Base-by-base conservation (phyloP, 768 basidiomycete species). In the Amyloporia xantha region DNA sequence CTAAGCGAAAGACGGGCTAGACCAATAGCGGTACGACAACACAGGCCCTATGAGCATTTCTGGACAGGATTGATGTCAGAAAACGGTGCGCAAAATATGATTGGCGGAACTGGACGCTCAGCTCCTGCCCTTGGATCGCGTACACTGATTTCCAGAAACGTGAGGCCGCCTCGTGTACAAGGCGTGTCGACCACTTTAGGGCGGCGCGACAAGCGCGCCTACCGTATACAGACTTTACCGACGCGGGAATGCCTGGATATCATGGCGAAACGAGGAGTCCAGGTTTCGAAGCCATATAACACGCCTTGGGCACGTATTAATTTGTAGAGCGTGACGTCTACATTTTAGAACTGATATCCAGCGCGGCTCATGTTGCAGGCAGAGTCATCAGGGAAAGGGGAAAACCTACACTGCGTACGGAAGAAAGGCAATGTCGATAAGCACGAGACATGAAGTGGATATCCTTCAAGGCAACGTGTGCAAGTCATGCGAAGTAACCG, bases 181-280 rank as follows among this genome's bases (percentile, higher is more conserved):
- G 61, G 64, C 70, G 58, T 71, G 70, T 63, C 59, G 49, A 44
- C 57, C 58, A 26, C 60, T 66, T 64, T 58, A 52, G 62, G 64
- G 54, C 52, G 46, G 58, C 56, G 57, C 50, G 46, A 30, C 44
- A 56, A 52, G 53, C 56, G 56, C 44, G 30, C 44, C 13, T 36
- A 35, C 44, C 30, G 27, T 36, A 27, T 33, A 28, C 24, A 27
- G 12, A 5, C 42, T 24, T 36, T 35, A 24, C 44, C 44, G 44
- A 33, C 44, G 44, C 44, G 17, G 42, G 26, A 12, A 26, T 19
- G 26, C 42, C 23, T 42, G 41, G 11, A 25, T 4, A n/a, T 33
- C 30, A 33, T 33, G 30, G 23, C 41, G 15, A 25, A 4, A 42
- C 42, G 24, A 43, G 10, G n/a, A 28, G 26, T 19, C 42, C 24